phyloP scores from a whole-genome alignment of 306 rosid genomes.

The barrel medic (Medicago truncatula) region MtrunA17r5.0-ANR NC_053048.1:42743001-42743500 shows the following conservation, averaged over 20 bases:
- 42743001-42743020: not conserved
- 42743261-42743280: constrained; percentile 47
- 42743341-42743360: constrained; percentile 55
- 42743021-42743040: not conserved
- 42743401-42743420: not conserved
- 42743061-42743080: not conserved
- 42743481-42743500: constrained; percentile 54
- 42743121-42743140: constrained; percentile 43
- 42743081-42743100: constrained; percentile 10
- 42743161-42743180: constrained; percentile 70
- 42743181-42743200: constrained; percentile 65
- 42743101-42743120: not conserved
- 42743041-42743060: not conserved
- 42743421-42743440: constrained; percentile 51
- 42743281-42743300: constrained; percentile 59
- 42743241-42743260: constrained; percentile 58
- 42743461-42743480: constrained; percentile 61
- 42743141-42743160: constrained; percentile 55
- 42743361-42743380: not conserved
- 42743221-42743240: constrained; percentile 80
- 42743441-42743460: constrained; percentile 74
- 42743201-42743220: constrained; percentile 69
- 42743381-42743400: not conserved
- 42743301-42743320: constrained; percentile 70
- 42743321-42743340: constrained; percentile 70